Conservation (phyloP, 306 rosid species). For the Rosa persica region DNA sequence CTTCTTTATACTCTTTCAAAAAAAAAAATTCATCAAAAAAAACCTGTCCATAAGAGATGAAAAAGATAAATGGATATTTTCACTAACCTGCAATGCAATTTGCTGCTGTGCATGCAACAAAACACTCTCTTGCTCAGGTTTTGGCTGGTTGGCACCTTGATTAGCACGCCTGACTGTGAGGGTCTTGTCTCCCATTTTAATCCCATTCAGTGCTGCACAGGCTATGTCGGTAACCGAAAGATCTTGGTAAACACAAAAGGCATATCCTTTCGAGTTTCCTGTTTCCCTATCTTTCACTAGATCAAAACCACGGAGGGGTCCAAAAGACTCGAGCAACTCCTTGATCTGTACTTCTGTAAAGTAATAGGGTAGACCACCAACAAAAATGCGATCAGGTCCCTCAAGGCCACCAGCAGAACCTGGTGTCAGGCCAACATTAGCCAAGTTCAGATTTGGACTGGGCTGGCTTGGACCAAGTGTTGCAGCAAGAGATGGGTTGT, state of each 20-base stretch:
- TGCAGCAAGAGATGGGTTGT: constrained; percentile 96
- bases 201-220: constrained; percentile 97
- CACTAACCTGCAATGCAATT: constrained; percentile 86
- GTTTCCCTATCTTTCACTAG: constrained; percentile 97
- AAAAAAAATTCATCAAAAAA: too few species aligned
- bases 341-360: constrained; percentile 92
- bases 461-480: constrained; percentile 99
- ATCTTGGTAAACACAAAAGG: constrained; percentile 99
- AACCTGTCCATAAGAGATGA: background rate
- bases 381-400: constrained; percentile 99
- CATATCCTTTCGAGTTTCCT: constrained; percentile 97
- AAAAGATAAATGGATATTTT: background rate
- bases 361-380: constrained; percentile 97
- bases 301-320: constrained; percentile 97
- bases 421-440: constrained; percentile 92
- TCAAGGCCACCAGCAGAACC: constrained; percentile 99
- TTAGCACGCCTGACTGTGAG: constrained; percentile 98
- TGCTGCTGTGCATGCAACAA: constrained; percentile 97
- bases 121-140: constrained; percentile 93
- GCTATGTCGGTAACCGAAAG: constrained; percentile 99
- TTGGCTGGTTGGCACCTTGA: constrained; percentile 93
- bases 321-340: constrained; percentile 94
- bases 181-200: constrained; percentile 98
- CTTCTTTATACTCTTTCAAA: too few species aligned
- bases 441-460: constrained; percentile 83